Evolutionary conservation across 371 early-diverging fungal species (phyloP).

Genomic region (Rhizopus microsporus): DNA sequence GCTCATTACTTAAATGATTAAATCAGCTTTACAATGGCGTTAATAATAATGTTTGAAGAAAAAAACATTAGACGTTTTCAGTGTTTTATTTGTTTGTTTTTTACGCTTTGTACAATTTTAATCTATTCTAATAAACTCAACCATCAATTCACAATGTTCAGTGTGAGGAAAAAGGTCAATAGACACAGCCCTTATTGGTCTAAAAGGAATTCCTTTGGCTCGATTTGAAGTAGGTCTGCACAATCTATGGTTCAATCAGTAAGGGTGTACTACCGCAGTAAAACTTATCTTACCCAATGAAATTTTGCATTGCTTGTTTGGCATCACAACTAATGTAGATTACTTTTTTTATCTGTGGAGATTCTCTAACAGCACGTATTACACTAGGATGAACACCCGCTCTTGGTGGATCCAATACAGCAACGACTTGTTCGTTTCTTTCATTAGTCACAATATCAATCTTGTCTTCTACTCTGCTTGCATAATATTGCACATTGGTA

Average conservation of each 20-base stretch:
- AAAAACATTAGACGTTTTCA: no score
- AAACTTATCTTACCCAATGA: slow-evolving; percentile 52
- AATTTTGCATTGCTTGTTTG: slow-evolving; percentile 58
- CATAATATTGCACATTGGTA: slow-evolving; percentile 54
- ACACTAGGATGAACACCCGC: slow-evolving; percentile 60
- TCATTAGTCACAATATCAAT: slow-evolving; percentile 42
- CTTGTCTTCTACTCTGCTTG: slow-evolving; percentile 62
- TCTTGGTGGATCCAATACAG: slow-evolving; percentile 77
- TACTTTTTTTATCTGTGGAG: slow-evolving; percentile 53
- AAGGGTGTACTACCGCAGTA: not conserved
- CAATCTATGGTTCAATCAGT: slow-evolving; percentile 15
- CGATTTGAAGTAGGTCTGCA: slow-evolving; percentile 59
- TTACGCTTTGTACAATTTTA: not conserved
- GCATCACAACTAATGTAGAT: slow-evolving; percentile 76
- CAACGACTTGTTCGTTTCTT: slow-evolving; percentile 40
- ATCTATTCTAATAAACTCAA: slow-evolving; percentile 51
- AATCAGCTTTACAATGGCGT: no score
- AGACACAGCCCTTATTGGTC: slow-evolving; percentile 52
- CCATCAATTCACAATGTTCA: slow-evolving; percentile 64
- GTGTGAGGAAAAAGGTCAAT: slow-evolving; percentile 84
- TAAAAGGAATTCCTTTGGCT: slow-evolving; percentile 58
- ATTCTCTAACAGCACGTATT: slow-evolving; percentile 60
- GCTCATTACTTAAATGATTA: no score
- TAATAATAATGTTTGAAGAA: no score
- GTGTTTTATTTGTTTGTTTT: not conserved